A percentile compares a stretch with the other conserved stretches of the same genome.
Conservation (phyloP, 345 rosid genomes). For the Adansonia digitata region DNA sequence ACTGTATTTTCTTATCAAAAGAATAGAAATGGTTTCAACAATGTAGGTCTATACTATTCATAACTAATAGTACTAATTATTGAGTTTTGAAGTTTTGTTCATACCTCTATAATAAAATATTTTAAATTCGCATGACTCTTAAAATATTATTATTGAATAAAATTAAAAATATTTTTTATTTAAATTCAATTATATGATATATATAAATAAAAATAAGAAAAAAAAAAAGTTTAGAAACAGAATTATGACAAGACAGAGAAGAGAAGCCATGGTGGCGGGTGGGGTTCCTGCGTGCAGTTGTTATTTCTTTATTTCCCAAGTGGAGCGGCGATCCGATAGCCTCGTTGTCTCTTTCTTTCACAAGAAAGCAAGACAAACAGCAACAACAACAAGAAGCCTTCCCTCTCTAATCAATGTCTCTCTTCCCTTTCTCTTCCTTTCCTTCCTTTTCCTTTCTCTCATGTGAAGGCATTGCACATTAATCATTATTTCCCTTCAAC, state of each 20-base stretch:
- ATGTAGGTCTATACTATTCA: no score
- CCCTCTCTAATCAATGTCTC: constrained; percentile 22
- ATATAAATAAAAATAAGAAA: not conserved
- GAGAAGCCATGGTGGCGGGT: constrained; percentile 23
- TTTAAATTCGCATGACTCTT: no score
- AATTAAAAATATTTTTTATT: no score
- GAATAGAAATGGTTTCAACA: no score
- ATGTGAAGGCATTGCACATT: constrained; percentile 3
- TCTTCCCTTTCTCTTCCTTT: not conserved
- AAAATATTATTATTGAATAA: no score
- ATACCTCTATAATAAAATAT: no score
- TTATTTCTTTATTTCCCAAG: constrained; percentile 15
- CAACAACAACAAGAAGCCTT: not conserved
- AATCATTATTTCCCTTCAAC: not conserved
- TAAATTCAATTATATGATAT: no score
- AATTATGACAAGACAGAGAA: no score
- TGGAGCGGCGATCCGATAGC: constrained; percentile 68
- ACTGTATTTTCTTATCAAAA: no score
- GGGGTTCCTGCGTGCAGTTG: constrained; percentile 51
- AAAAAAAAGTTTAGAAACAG: no score
- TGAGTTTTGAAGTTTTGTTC: no score
- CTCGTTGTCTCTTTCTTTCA: constrained; percentile 36
- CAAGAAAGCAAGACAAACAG: constrained; percentile 40
- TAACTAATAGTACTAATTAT: no score
- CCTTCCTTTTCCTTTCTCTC: constrained; percentile 12